Evolutionary conservation across 148 eudicot genomes (phyloP).

Genomic region (Pharnaceum exiguum): DNA sequence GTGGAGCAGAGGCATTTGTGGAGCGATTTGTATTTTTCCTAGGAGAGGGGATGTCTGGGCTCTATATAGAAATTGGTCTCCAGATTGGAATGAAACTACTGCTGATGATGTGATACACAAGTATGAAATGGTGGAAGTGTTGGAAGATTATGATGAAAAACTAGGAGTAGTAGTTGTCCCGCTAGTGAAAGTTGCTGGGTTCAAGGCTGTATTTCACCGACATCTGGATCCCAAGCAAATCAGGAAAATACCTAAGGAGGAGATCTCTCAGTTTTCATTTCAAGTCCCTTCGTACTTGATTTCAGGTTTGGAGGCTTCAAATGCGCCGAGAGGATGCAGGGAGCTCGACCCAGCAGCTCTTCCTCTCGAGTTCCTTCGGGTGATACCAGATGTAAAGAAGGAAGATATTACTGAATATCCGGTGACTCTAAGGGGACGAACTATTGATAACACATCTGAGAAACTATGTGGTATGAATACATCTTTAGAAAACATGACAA

Average conservation of each 20-base stretch:
- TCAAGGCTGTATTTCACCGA: slow-evolving; percentile 57
- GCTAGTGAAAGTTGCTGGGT: slow-evolving; percentile 79
- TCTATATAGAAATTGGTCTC: slow-evolving; percentile 67
- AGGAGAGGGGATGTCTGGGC: slow-evolving; percentile 75
- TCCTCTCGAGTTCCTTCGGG: slow-evolving; percentile 48
- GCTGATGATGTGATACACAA: slow-evolving; percentile 43
- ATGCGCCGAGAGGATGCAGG: slow-evolving; percentile 45
- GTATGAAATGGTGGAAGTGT: slow-evolving; percentile 68
- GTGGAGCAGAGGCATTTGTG: slow-evolving; percentile 46
- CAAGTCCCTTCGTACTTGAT: slow-evolving; percentile 50
- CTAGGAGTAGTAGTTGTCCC: slow-evolving; percentile 48
- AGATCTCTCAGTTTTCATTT: slow-evolving; percentile 61
- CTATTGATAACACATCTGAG: slow-evolving; percentile 1
- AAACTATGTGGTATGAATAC: slow-evolving; percentile 14
- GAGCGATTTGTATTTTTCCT: slow-evolving; percentile 47
- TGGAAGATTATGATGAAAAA: slow-evolving; percentile 47
- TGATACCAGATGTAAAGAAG: slow-evolving; percentile 30
- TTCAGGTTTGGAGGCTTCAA: slow-evolving; percentile 46
- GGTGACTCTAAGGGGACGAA: slow-evolving; percentile 9
- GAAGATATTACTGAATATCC: slow-evolving; percentile 25
- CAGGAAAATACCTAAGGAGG: slow-evolving; percentile 37
- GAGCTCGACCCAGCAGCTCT: slow-evolving; percentile 80
- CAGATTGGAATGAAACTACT: slow-evolving; percentile 63
- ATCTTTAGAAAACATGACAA: slow-evolving; percentile 6
- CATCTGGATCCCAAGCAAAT: slow-evolving; percentile 48